Conservation (phyloP, 2,329 filamentous ascomycete species). For the Pseudocercospora crystallina region DNA sequence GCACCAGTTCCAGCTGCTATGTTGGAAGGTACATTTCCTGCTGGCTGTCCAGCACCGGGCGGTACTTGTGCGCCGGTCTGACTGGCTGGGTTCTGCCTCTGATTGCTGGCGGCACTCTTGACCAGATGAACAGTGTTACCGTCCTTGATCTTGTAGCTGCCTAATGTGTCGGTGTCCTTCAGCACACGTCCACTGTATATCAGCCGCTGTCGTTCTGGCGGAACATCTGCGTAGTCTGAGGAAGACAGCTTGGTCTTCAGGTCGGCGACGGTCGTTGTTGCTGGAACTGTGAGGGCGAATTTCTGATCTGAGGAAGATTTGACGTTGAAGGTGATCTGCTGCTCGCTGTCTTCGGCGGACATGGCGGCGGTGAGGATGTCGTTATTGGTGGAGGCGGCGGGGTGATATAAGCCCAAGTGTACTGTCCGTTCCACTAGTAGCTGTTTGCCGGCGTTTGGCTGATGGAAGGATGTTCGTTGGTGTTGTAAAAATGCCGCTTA, state of each 20-base stretch:
- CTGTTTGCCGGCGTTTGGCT: no score
- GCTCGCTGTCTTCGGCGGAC: conserved; percentile 57
- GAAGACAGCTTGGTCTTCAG: conserved; percentile 86
- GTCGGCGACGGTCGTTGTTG: conserved; percentile 74
- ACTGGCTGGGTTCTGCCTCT: conserved; percentile 56
- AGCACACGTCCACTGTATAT: conserved; percentile 97
- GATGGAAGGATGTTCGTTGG: no score
- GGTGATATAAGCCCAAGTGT: not conserved
- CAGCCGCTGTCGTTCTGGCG: conserved; percentile 83
- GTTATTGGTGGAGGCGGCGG: not conserved
- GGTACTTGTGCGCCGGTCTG: conserved; percentile 46
- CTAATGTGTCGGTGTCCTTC: conserved; percentile 87
- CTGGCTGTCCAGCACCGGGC: conserved; percentile 47
- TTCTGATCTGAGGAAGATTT: conserved; percentile 92
- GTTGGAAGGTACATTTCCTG: conserved; percentile 68
- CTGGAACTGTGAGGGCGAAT: conserved; percentile 76
- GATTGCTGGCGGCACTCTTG: conserved; percentile 90
- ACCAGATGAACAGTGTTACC: conserved; percentile 96
- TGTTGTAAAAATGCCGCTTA: no score
- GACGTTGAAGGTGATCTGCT: conserved; percentile 90
- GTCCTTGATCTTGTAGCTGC: conserved; percentile 89
- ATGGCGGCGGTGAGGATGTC: conserved; percentile 59
- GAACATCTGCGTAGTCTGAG: conserved; percentile 80
- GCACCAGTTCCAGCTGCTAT: conserved; percentile 76
- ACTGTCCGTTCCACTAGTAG: no score